Evolutionary conservation across 352 stramenopile genomes (phyloP), one percentile per base, ranked within the genome.

Genomic region (Aphanomyces cochlioides): DNA sequence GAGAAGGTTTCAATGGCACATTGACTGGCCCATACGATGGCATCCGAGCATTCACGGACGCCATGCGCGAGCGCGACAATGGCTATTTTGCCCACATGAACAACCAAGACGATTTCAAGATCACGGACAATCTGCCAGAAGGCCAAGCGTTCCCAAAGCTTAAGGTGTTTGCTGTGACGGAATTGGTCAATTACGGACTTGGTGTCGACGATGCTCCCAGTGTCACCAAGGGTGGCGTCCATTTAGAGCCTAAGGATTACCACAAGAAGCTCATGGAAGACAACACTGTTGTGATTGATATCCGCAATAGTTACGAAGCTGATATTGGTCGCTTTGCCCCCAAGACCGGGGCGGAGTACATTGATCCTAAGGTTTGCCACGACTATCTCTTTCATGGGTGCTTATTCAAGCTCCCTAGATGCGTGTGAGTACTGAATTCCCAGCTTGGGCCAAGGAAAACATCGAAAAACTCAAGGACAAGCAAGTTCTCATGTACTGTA

Each of bases 251-350:
- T 8, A 75, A 78, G 34, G 76, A 88, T 2, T 93, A 84, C 79
- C 83, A 93, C 69, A 66, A 83, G 73, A 89, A 83, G 73, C 73
- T 93, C 21, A 66, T 61, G 17, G 54, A 61, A 43, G 53, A 67
- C 34, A 74, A 89, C 66, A 78, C 82, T 1, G 83, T 95, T 10
- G 80, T 96, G 1, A 88, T 96, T 68, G 88, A 96, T 78, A 85
- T 96, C 19, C 76, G 88, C 3, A 96, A 96, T 78, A 79, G 88
- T 68, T 96, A 96, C 69, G 88, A 96, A 77, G 79, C 86, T 6
- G 81, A 79, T 15, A 92, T 96, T 63, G 88, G 88, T 15, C 77
- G 85, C 41, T 93, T 96, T 67, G 72, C 54, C 6, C 54, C 54
- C 10, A 7, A 28, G 6, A 61, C 66, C 7, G 84, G 82, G 53